Base-by-base conservation (phyloP, 177 flowering plant genomes). In the Tripterygium wilfordii region DNA sequence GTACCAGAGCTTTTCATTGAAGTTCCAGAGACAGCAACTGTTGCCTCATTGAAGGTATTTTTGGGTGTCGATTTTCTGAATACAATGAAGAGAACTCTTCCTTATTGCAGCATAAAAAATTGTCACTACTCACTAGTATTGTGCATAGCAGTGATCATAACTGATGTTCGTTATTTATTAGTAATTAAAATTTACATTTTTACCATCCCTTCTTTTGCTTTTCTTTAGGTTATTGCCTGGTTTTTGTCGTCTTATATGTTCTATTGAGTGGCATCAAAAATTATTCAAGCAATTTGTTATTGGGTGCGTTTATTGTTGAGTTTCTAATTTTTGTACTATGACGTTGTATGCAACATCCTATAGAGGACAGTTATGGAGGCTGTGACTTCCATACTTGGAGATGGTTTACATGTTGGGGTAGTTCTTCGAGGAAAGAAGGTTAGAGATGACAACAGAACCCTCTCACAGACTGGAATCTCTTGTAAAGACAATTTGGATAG, bases 291-390 rank as follows among this genome's bases (percentile, higher is more conserved):
- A 1, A 20, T 22, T 1, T 3, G n/a, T 21, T 40, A 9, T 26
- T 20, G 44, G 25, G n/a, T n/a, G n/a, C n/a, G n/a, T n/a, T 20
- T 1, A 10, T 22, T 40, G 25, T 14, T 22, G 26, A 20, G 26
- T 40, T 40, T 14, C 26, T 20, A 26, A 21, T 20, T 20, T n/a
- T 20, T 3, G 26, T 20, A 20, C 2, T 40, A 20, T 40, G 44
- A 5, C 22, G 2, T 21, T 32, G 19, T n/a, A 27, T 29, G 33
- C 10, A 5, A 45, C n/a, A 15, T 17, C 16, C 28, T 39, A 26
- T 20, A 89, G 97, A 77, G 79, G 69, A 70, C 71, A 16, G 92
- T 89, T n/a, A 62, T 80, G 83, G 96, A 86, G 54, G 88, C 96
- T 32, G 85, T 86, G 45, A 69, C 69, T 49, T 66, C 88, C 45